Evolutionary conservation across 23 red algal genomes (phyloP), one percentile per base, ranked within the genome.

Genomic region (Gracilaria gracilis): DNA sequence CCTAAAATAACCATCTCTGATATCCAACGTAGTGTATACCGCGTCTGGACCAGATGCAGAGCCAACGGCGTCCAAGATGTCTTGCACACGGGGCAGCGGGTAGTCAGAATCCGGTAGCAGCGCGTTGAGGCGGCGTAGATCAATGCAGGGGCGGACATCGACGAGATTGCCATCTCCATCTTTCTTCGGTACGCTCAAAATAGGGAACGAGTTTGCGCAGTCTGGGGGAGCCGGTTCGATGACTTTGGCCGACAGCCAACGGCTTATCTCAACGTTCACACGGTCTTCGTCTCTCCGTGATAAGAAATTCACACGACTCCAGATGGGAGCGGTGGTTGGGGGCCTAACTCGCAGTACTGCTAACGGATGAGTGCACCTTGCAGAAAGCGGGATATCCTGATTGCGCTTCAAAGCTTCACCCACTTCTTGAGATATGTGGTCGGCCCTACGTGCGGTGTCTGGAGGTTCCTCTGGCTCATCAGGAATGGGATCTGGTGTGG

Each of bases 151-250:
- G 34, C 57, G 9, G 1, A 83, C 80, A 47, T 83, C 80, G 24
- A 83, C 57, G 0, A 0, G 29, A 0, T 67, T 83, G 2, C 80
- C 80, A 0, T 83, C 29, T 9, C 16, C 80, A 24, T 83, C 20
- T 28, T 83, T 67, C 57, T 83, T 83, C 17, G 80, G 80, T 3
- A 36, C 80, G 37, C 80, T 83, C 1, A 83, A 25, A 1, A 83
- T 83, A 12, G 59, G 80, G 61, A 49, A 69, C 0, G 31, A 61
- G 33, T 62, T 83, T 9, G 19, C 54, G 16, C 57, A 83, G 53
- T 61, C 32, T 1, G 2, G 32, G 19, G 80, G 80, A 1, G 55
- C 59, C 9, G 80, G 24, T 21, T 83, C 80, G 6, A 83, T 83
- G 8, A 67, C 57, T 39, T 83, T 47, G 6, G 58, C 80, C 5